Conservation (phyloP, 208 protist genomes). For the Crithidia acanthocephali region DNA sequence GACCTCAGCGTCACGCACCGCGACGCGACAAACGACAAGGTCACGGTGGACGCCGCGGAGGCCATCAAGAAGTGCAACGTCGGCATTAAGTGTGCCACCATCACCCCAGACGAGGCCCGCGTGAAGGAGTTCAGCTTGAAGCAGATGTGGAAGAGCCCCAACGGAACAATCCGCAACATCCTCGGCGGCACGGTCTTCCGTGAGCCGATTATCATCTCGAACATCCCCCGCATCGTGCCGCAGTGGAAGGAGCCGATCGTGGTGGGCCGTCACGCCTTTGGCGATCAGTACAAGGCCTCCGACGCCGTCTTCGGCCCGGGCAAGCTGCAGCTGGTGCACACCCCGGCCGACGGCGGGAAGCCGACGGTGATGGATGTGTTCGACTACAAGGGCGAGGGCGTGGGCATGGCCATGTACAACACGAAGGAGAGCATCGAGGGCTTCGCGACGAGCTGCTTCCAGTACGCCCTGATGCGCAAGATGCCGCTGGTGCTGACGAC, state of each 20-base stretch:
- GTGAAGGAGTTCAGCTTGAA: constrained; percentile 98
- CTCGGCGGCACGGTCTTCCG: constrained; percentile 98
- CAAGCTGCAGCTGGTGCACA: constrained; percentile 94
- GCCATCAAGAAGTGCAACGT: constrained; percentile 95
- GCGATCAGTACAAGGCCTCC: constrained; percentile 97
- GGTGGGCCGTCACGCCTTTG: constrained; percentile 96
- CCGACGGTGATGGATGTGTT: constrained; percentile 81
- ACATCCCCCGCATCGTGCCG: constrained; percentile 92
- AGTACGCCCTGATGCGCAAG: constrained; percentile 92
- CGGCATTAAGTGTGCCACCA: constrained; percentile 99
- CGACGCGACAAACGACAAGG: constrained; percentile 95
- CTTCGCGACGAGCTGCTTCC: constrained; percentile 96
- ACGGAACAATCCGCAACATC: constrained; percentile 99
- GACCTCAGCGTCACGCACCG: constrained; percentile 96
- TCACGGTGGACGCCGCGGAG: constrained; percentile 95
- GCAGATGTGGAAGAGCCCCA: constrained; percentile 99
- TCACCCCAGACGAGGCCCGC: constrained; percentile 97
- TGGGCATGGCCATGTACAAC: constrained; percentile 98
- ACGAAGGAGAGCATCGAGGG: constrained; percentile 95
- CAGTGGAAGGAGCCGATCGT: constrained; percentile 97
- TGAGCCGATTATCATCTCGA: constrained; percentile 97
- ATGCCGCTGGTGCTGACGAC: constrained; percentile 95
- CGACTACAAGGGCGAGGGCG: constrained; percentile 85
- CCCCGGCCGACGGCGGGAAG: constrained; percentile 78
- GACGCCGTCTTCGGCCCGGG: constrained; percentile 91